Evolutionary conservation across 176 grass and related monocot genomes (phyloP).

Genomic region (Leersia perrieri): DNA sequence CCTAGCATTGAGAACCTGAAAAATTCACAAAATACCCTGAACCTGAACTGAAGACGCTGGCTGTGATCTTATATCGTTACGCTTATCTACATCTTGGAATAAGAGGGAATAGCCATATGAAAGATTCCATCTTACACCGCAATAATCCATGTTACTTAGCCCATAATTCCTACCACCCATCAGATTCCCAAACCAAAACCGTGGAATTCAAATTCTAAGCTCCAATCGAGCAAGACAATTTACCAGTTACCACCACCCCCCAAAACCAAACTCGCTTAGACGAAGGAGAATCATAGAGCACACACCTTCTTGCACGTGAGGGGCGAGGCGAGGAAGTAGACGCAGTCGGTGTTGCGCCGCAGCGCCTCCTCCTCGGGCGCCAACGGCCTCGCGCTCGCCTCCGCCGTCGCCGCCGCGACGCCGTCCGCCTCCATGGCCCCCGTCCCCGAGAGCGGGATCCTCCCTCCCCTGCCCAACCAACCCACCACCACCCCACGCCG

Average conservation of each 20-base stretch:
- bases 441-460: slow-evolving; percentile 8
- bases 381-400: slow-evolving; percentile 25
- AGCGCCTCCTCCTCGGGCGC: slow-evolving; percentile 82
- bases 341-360: slow-evolving; percentile 84
- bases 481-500: background rate
- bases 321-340: slow-evolving; percentile 96
- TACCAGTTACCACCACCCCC: background rate
- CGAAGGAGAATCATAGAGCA: background rate
- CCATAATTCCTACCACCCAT: background rate
- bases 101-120: background rate
- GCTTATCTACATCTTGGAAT: background rate
- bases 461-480: background rate
- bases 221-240: background rate
- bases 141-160: background rate
- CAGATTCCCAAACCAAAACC: background rate
- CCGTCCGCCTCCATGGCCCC: slow-evolving; percentile 54
- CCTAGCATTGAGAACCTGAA: background rate
- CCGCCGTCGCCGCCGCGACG: slow-evolving; percentile 13
- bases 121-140: background rate
- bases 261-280: background rate
- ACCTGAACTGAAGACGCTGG: background rate
- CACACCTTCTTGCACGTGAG: slow-evolving; percentile 97
- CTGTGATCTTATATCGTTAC: background rate
- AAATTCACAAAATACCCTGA: background rate
- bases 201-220: background rate